phyloP scores from a whole-genome alignment of 768 basidiomycete species.

The Lactarius psammicola region DNA sequence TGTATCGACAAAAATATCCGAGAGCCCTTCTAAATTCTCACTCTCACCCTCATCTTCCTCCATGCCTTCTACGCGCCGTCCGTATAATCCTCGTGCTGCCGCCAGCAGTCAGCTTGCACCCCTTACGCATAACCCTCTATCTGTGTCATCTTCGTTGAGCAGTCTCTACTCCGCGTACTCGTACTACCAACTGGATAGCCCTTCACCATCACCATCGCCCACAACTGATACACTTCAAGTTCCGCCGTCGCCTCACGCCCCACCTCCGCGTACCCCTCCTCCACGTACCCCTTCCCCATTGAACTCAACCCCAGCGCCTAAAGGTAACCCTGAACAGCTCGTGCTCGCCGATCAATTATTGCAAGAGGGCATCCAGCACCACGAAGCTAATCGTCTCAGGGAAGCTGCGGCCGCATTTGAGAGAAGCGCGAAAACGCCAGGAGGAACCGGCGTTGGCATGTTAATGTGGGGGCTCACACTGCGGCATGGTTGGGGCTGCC shows the following conservation, averaged over 20 bases:
- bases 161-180: conserved; percentile 36
- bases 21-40: not conserved
- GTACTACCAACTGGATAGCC: conserved; percentile 33
- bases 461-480: conserved; percentile 87
- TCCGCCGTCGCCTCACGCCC: conserved; percentile 21
- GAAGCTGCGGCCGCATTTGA: conserved; percentile 77
- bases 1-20: not conserved
- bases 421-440: conserved; percentile 65
- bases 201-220: conserved; percentile 21
- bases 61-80: not conserved
- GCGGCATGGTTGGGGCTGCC: conserved; percentile 85
- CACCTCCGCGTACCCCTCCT: conserved; percentile 13
- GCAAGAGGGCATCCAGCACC: conserved; percentile 73
- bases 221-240: conserved; percentile 24
- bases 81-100: conserved; percentile 17
- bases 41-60: conserved; percentile 5
- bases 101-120: conserved; percentile 18
- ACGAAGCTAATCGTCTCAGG: conserved; percentile 66
- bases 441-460: conserved; percentile 88
- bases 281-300: conserved; percentile 8
- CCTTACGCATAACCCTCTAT: conserved; percentile 25
- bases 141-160: conserved; percentile 9
- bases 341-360: conserved; percentile 60
- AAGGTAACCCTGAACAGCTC: conserved; percentile 33
- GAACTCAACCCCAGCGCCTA: conserved; percentile 20